phyloP scores from a whole-genome alignment of 805 yeast species.

The Clavispora vitiphila region DNA sequence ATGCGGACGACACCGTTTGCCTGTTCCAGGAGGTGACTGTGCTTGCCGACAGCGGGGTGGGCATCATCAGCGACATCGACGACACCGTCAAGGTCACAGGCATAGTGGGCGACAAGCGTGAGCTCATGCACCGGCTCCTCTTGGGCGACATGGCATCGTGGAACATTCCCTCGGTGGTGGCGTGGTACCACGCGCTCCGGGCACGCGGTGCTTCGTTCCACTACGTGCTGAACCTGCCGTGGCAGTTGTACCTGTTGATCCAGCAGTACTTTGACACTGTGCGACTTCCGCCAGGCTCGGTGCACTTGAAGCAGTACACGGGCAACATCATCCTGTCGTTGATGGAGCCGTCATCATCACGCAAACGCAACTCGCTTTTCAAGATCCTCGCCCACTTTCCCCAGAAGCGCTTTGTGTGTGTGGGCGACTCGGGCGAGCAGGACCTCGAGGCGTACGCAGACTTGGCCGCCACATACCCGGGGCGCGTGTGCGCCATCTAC shows the following conservation, averaged over 20 bases:
- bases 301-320: constrained; percentile 82
- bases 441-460: constrained; percentile 89
- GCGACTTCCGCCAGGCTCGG: constrained; percentile 71
- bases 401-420: constrained; percentile 66
- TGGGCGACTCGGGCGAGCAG: constrained; percentile 95
- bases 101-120: constrained; percentile 81
- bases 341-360: constrained; percentile 80
- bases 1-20: constrained; percentile 43
- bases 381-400: constrained; percentile 72
- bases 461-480: constrained; percentile 57
- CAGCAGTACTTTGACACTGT: constrained; percentile 49
- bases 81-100: constrained; percentile 93
- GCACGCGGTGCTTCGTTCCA: constrained; percentile 58
- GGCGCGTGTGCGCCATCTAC: constrained; percentile 66
- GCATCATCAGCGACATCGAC: constrained; percentile 86
- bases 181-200: constrained; percentile 60
- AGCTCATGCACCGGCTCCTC: constrained; percentile 73
- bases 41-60: constrained; percentile 49
- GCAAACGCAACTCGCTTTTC: constrained; percentile 64
- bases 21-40: constrained; percentile 42
- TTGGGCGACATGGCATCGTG: constrained; percentile 62
- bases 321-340: constrained; percentile 79
- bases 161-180: constrained; percentile 66
- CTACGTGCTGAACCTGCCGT: constrained; percentile 94
- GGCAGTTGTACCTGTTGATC: constrained; percentile 71